phyloP scores from a whole-genome alignment of 495 filamentous ascomycete species.

The Podospora comata region DNA sequence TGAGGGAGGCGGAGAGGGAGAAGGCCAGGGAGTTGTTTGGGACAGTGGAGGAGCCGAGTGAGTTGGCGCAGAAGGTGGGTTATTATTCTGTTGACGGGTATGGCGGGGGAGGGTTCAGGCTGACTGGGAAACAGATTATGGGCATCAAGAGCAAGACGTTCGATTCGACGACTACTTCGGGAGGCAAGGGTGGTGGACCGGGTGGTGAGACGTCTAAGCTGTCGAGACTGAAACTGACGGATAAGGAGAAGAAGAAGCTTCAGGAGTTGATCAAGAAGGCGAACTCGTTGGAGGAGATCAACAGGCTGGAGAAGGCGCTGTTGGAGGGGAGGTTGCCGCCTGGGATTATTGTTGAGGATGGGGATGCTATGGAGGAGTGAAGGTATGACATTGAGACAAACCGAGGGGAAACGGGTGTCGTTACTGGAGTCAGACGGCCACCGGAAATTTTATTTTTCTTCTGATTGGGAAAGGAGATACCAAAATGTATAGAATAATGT shows the following conservation, averaged over 20 bases:
- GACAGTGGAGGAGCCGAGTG: constrained; percentile 67
- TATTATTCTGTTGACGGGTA: neutral
- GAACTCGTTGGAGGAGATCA: constrained; percentile 81
- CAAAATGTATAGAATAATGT: neutral
- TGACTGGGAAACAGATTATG: constrained; percentile 60
- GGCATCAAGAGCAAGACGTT: constrained; percentile 81
- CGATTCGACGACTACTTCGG: constrained; percentile 52
- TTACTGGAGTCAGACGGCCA: neutral
- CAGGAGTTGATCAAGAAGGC: constrained; percentile 61
- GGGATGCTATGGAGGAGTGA: constrained; percentile 57
- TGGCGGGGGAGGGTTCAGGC: neutral
- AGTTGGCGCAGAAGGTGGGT: constrained; percentile 61
- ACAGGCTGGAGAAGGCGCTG: constrained; percentile 76
- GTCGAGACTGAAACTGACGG: constrained; percentile 56
- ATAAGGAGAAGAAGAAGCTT: constrained; percentile 74
- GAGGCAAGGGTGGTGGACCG: constrained; percentile 23
- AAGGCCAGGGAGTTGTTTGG: constrained; percentile 80
- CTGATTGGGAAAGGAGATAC: neutral
- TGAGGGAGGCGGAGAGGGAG: constrained; percentile 77
- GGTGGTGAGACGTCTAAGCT: constrained; percentile 54
- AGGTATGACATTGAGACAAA: neutral
- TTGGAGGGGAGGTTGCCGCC: constrained; percentile 80
- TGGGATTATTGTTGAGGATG: constrained; percentile 53
- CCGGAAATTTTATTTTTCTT: neutral
- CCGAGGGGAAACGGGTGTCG: neutral